Conservation (phyloP, 164 flowering plant species). For the Buxus sempervirens region DNA sequence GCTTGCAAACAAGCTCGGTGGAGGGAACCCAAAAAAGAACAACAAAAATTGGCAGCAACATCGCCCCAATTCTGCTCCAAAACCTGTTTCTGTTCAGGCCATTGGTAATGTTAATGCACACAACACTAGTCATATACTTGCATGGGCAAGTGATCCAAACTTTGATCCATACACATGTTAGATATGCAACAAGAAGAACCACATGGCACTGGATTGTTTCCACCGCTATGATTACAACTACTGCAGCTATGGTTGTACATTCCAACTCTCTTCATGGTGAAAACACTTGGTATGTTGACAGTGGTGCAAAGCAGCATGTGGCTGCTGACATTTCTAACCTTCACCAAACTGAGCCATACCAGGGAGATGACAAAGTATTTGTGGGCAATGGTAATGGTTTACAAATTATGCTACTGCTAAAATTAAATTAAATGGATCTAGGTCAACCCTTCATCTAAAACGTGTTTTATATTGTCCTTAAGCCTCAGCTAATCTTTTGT, state of each 20-base stretch:
- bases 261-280: conserved; percentile 3
- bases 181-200: conserved; percentile 4
- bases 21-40: background rate
- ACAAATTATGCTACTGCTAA: background rate
- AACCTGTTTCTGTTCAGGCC: background rate
- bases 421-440: background rate
- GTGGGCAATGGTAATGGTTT: conserved; percentile 9
- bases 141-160: conserved; percentile 2
- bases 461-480: background rate
- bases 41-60: conserved; percentile 2
- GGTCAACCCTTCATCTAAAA: background rate
- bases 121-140: background rate
- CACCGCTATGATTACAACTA: background rate
- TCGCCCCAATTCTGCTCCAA: background rate
- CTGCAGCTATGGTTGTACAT: background rate
- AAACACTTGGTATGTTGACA: background rate
- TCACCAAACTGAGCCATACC: background rate
- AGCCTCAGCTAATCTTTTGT: background rate
- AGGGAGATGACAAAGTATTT: conserved; percentile 1
- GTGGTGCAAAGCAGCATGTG: background rate
- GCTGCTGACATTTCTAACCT: background rate
- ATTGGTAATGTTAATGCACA: background rate
- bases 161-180: background rate
- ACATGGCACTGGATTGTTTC: background rate
- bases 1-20: background rate